Conservation (phyloP, 2,329 filamentous ascomycete genomes). For the Aureobasidium sp. region DNA sequence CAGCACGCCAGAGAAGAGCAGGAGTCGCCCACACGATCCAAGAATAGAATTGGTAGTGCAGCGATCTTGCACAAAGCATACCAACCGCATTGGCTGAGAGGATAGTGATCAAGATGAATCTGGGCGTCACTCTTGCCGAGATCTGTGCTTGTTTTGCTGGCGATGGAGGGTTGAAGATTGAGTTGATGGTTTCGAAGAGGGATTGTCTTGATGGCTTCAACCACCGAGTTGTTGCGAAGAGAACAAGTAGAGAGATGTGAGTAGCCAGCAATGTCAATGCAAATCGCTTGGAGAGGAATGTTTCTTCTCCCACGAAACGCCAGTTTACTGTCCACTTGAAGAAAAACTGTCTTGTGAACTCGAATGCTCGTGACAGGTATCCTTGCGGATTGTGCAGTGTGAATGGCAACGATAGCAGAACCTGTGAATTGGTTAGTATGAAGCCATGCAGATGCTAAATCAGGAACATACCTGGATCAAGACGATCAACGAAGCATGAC, state of each 20-base stretch:
- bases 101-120: conserved; percentile 80
- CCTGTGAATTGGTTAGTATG: conserved; percentile 37
- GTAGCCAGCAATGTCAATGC: conserved; percentile 70
- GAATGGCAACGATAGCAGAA: conserved; percentile 73
- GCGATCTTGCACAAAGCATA: conserved; percentile 84
- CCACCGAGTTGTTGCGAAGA: conserved; percentile 77
- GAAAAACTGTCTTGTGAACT: conserved; percentile 90
- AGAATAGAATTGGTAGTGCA: conserved; percentile 97
- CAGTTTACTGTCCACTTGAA: conserved; percentile 99
- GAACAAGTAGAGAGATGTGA: conserved; percentile 70
- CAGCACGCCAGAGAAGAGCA: conserved; percentile 85
- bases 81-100: conserved; percentile 82
- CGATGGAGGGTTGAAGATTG: conserved; percentile 51
- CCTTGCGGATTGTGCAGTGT: conserved; percentile 67
- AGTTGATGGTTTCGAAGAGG: conserved; percentile 59
- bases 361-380: conserved; percentile 87
- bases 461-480: conserved; percentile 75
- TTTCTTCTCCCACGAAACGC: conserved; percentile 89
- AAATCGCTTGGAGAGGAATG: conserved; percentile 79
- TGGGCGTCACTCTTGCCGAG: conserved; percentile 67
- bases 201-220: conserved; percentile 70
- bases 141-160: conserved; percentile 64
- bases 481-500: conserved; percentile 74
- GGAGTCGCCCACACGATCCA: conserved; percentile 93
- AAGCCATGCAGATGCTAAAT: not conserved